These are phyloP conservation scores for Castanospermum australe DNA, from an alignment of 306 rosid species.

Conservation along the genomic window DNA sequence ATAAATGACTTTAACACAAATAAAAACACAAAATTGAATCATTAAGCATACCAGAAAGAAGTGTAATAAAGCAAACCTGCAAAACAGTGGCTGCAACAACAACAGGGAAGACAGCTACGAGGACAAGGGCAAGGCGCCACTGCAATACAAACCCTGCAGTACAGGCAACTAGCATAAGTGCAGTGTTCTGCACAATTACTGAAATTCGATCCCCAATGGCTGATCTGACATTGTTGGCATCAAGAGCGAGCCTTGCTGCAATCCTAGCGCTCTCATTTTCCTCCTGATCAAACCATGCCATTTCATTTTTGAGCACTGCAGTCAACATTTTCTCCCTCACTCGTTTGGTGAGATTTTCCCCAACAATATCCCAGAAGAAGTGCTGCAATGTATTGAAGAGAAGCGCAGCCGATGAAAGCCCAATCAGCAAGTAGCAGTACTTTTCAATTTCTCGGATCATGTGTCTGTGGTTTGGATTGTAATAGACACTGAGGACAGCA, in stretches of 20 bases:
- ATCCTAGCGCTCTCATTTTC: constrained; percentile 92
- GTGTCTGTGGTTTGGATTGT: constrained; percentile 65
- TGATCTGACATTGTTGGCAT: constrained; percentile 93
- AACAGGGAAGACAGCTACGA: constrained; percentile 90
- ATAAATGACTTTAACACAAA: neutral
- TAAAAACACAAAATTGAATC: neutral
- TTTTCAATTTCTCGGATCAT: constrained; percentile 76
- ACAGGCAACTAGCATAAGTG: constrained; percentile 89
- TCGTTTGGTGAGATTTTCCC: constrained; percentile 85
- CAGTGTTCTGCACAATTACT: constrained; percentile 90
- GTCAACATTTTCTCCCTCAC: constrained; percentile 88
- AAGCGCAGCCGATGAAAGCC: constrained; percentile 91
- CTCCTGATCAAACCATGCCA: constrained; percentile 96
- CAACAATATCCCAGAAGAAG: constrained; percentile 95
- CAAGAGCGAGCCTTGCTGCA: constrained; percentile 83
- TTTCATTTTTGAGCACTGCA: constrained; percentile 80
- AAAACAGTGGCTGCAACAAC: constrained; percentile 96
- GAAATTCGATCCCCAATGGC: constrained; percentile 94
- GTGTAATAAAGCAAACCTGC: constrained; percentile 54
- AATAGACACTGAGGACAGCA: constrained; percentile 88
- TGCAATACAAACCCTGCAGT: constrained; percentile 94
- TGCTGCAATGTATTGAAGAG: constrained; percentile 91
- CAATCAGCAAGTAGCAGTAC: constrained; percentile 86
- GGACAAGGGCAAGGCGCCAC: constrained; percentile 97
- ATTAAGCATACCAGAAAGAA: neutral